Conservation (phyloP, 2,329 filamentous ascomycete species). For the Didymella pomorum region DNA sequence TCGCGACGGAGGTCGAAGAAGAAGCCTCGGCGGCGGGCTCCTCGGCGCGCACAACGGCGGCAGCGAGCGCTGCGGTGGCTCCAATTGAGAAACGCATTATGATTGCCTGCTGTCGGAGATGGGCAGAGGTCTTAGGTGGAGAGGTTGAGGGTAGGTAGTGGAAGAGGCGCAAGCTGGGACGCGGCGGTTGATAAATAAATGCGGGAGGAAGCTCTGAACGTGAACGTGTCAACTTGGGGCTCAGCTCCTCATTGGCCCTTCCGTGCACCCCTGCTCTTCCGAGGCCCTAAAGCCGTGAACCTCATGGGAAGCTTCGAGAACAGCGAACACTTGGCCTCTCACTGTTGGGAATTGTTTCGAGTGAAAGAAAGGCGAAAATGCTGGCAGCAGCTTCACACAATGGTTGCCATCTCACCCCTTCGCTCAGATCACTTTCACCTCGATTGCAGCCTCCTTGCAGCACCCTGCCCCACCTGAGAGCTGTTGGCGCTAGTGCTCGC, state of each 20-base stretch:
- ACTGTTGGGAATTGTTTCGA: not conserved
- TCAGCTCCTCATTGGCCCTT: slow-evolving; percentile 17
- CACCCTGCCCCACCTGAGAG: slow-evolving; percentile 1
- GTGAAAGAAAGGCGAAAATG: not conserved
- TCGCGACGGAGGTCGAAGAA: slow-evolving; percentile 68
- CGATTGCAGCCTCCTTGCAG: slow-evolving; percentile 12
- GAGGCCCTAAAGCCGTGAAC: slow-evolving; percentile 11
- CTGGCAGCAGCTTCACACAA: slow-evolving; percentile 1
- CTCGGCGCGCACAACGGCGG: slow-evolving; percentile 76
- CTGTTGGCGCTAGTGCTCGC: slow-evolving; percentile 19
- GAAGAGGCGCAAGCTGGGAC: slow-evolving; percentile 32
- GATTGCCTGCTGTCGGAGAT: slow-evolving; percentile 42
- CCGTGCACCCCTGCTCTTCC: slow-evolving; percentile 12
- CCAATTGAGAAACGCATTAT: slow-evolving; percentile 72
- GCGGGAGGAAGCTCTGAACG: slow-evolving; percentile 33
- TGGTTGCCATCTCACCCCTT: slow-evolving; percentile 4
- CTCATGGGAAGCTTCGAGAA: slow-evolving; percentile 19
- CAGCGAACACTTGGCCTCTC: slow-evolving; percentile 17
- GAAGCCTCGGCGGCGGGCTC: slow-evolving; percentile 60
- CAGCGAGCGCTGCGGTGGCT: slow-evolving; percentile 72
- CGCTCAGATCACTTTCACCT: slow-evolving; percentile 1
- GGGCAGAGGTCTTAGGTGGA: slow-evolving; percentile 41
- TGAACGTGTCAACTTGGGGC: slow-evolving; percentile 27
- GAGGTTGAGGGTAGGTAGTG: slow-evolving; percentile 27
- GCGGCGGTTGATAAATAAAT: slow-evolving; percentile 37